These are phyloP conservation scores for Peronospora belbahrii DNA, from an alignment of 352 stramenopile genomes.

Conservation along the genomic window DNA sequence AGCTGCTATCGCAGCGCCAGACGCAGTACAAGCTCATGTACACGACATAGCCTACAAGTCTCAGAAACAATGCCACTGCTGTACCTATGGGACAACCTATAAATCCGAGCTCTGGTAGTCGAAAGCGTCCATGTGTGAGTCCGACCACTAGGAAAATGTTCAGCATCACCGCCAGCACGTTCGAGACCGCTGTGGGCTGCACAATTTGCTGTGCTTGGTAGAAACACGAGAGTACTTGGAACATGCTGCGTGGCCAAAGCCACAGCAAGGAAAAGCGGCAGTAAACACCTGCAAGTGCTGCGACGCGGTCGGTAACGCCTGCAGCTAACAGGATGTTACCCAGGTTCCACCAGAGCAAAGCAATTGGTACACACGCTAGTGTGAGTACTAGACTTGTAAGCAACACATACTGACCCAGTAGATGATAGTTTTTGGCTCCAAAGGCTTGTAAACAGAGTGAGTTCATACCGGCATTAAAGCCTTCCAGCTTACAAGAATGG, in stretches of 20 bases:
- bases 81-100: slow-evolving; percentile 73
- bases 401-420: slow-evolving; percentile 63
- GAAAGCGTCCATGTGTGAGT: slow-evolving; percentile 58
- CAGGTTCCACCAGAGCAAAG: slow-evolving; percentile 69
- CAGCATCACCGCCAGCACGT: slow-evolving; percentile 45
- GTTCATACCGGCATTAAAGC: slow-evolving; percentile 76
- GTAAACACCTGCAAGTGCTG: slow-evolving; percentile 46
- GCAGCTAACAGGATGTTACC: slow-evolving; percentile 42
- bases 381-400: slow-evolving; percentile 52
- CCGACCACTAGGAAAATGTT: slow-evolving; percentile 55
- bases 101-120: slow-evolving; percentile 56
- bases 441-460: slow-evolving; percentile 79
- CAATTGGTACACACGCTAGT: slow-evolving; percentile 56
- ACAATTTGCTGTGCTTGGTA: slow-evolving; percentile 85
- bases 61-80: slow-evolving; percentile 36
- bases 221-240: slow-evolving; percentile 66
- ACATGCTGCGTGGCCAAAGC: slow-evolving; percentile 77
- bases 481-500: slow-evolving; percentile 70
- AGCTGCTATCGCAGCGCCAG: slow-evolving; percentile 48
- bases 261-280: slow-evolving; percentile 57
- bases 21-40: slow-evolving; percentile 70
- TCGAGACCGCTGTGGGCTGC: too few species aligned
- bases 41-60: slow-evolving; percentile 42
- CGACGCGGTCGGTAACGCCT: slow-evolving; percentile 37
- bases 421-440: slow-evolving; percentile 69